phyloP scores from a whole-genome alignment of 805 yeast genomes.

The Blastobotrys peoriensis region DNA sequence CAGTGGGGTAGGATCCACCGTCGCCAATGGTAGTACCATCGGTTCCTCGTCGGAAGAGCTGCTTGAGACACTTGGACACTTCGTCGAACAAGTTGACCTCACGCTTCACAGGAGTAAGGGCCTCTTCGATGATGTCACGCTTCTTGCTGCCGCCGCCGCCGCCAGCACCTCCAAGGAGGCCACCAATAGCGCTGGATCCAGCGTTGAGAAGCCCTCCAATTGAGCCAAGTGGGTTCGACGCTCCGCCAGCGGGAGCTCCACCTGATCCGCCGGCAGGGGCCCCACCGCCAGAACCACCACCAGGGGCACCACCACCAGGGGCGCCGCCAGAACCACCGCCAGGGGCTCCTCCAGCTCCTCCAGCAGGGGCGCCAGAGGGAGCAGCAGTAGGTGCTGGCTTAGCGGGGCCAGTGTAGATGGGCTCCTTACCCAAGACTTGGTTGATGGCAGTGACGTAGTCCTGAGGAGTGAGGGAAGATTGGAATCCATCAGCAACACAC shows the following conservation, averaged over 20 bases:
- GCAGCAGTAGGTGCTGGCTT: not conserved
- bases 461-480: not conserved
- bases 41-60: not conserved
- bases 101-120: too few species aligned
- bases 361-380: not conserved
- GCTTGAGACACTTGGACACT: not conserved
- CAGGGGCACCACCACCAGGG: not conserved
- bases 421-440: not conserved
- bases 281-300: not conserved
- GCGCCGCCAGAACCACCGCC: not conserved
- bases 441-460: not conserved
- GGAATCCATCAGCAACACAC: not conserved
- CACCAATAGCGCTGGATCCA: too few species aligned
- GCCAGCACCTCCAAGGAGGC: too few species aligned
- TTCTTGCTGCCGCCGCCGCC: too few species aligned
- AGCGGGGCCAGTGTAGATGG: too few species aligned
- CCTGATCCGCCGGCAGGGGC: not conserved
- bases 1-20: not conserved
- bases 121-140: too few species aligned
- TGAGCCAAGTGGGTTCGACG: not conserved
- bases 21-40: not conserved
- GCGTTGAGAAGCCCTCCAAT: not conserved
- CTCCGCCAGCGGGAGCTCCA: not conserved
- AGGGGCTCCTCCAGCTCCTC: not conserved
- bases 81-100: not conserved